These are phyloP conservation scores for Acanthamoeba triangularis DNA, from an alignment of 208 protist species.

Conservation along the genomic window DNA sequence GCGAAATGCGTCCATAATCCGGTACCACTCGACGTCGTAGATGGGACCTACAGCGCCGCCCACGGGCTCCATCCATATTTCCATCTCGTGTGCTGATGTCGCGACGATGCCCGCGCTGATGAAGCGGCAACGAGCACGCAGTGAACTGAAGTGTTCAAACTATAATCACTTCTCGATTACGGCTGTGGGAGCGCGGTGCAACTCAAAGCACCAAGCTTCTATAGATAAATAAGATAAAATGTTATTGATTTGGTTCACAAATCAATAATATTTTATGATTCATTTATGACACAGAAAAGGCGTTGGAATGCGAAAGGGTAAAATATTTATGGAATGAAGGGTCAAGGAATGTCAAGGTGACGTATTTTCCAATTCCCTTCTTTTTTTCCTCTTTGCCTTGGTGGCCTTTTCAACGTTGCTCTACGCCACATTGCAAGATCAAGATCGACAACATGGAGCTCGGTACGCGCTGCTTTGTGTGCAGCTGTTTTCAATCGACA, in stretches of 20 bases:
- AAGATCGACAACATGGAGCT: background rate
- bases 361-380: background rate
- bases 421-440: background rate
- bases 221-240: no score
- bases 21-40: conserved; percentile 73
- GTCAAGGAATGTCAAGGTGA: background rate
- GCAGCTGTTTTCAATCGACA: no score
- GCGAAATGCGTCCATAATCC: conserved; percentile 17
- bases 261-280: no score
- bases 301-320: background rate
- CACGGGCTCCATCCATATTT: conserved; percentile 71
- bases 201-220: no score
- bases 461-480: no score
- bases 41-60: conserved; percentile 57
- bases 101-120: no score
- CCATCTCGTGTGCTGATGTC: background rate
- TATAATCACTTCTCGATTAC: no score
- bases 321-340: background rate
- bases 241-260: no score
- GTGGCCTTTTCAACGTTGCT: background rate
- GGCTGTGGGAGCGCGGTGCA: no score
- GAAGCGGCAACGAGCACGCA: no score
- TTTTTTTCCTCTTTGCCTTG: background rate
- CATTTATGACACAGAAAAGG: no score
- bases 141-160: no score